Percentiles rank a stretch among this genome's conserved stretches.
Conservation (phyloP, 192 early-diverging fungal species). For the Gamsiella multidivaricata region DNA sequence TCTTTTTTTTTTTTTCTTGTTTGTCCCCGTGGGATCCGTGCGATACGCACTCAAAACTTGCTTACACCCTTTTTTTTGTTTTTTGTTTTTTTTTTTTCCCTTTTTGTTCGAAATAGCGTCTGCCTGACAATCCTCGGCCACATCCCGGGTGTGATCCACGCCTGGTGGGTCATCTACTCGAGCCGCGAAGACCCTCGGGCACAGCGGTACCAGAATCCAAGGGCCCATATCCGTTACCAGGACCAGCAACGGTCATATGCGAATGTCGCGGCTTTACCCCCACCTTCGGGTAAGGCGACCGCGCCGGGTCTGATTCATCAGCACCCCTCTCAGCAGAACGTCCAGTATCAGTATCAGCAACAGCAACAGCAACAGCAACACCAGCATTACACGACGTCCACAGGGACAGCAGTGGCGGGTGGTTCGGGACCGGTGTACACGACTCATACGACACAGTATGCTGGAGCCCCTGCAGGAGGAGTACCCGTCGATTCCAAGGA, state of each 20-base stretch:
- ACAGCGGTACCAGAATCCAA: not conserved
- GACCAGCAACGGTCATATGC: constrained; percentile 7
- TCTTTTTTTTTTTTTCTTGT: too few relatives aligned
- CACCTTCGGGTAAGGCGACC: not conserved
- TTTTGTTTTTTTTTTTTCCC: not conserved
- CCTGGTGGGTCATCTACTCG: constrained; percentile 46
- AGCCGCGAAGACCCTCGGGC: constrained; percentile 32
- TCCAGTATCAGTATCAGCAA: not conserved
- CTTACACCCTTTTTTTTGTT: too few relatives aligned
- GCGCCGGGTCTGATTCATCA: not conserved
- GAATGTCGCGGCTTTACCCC: not conserved
- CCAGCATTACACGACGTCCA: not conserved
- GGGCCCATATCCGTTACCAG: not conserved
- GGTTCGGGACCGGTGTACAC: too few relatives aligned
- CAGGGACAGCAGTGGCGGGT: too few relatives aligned
- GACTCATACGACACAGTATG: too few relatives aligned
- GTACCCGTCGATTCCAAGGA: too few relatives aligned
- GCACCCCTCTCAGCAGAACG: not conserved
- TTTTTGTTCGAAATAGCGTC: constrained; percentile 16
- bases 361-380: not conserved
- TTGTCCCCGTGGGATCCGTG: too few relatives aligned
- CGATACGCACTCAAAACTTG: too few relatives aligned
- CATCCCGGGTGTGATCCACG: constrained; percentile 34
- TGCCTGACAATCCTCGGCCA: constrained; percentile 30
- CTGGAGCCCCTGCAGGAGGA: too few relatives aligned